Evolutionary conservation across 805 yeast genomes (phyloP), one percentile per base, ranked within the genome.

Genomic region (Metschnikowia kofuensis): DNA sequence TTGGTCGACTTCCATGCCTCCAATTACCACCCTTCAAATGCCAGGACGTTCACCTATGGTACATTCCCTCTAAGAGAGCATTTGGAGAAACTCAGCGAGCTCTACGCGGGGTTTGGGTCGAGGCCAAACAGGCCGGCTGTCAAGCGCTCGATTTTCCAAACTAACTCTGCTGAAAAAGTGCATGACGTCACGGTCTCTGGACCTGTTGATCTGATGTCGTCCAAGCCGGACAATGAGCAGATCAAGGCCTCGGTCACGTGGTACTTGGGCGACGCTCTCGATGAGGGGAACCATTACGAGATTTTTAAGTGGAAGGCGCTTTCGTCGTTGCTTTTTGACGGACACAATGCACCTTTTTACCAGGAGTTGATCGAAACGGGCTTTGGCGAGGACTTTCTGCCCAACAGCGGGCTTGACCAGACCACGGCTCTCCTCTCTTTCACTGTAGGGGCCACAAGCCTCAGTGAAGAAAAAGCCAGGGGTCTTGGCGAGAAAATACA

Each of bases 311-410:
- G 90, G 76, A 85, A 84, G 49, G 70, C 90, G 9, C 68, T 90
- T 42, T 80, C 87, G 16, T 79, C 84, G 26, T 70, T 94, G 45
- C 71, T 94, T 32, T 79, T 85, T 55, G 96, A 89, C 62, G 98
- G 98, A 2, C 98, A 92, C 61, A 86, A 94, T 11, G 85, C 98
- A 6, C 92, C 96, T 7, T 74, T 94, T 47, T 89, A 91, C 66
- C 89, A 90, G 65, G 80, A 80, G n/a, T 72, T 94, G 47, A 86
- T 94, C 47, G 99, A 94, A 64, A 68, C 86, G 1, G 94, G 92
- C 1, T 62, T 84, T 32, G 98, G 94, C 38, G 80, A 87, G 44
- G 97, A 94, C 55, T 94, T 84, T 61, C 73, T 92, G 0, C 87
- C 89, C 6, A 94, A 94, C 62, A 75, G 96, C 0, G 99, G 99